Percentiles rank a stretch among this genome's conserved stretches.
Evolutionary conservation across 1,284 basidiomycete genomes (phyloP).

Genomic region (Phellopilus nigrolimitatus): DNA sequence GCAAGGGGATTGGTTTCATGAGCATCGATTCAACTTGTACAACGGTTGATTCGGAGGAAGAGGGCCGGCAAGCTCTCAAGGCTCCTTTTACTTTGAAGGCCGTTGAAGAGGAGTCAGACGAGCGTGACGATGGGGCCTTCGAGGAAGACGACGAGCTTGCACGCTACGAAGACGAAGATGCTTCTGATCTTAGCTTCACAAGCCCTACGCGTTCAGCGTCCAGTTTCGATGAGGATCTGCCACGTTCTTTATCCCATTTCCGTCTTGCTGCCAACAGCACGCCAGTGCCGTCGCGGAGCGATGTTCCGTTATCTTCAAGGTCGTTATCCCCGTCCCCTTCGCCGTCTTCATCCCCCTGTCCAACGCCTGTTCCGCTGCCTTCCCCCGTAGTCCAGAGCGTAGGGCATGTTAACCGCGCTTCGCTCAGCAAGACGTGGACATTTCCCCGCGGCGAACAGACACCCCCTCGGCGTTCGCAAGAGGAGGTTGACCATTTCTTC

Average conservation of each 20-base stretch:
- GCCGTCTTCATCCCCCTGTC: slow-evolving; percentile 28
- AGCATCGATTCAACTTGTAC: slow-evolving; percentile 61
- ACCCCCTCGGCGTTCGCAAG: slow-evolving; percentile 28
- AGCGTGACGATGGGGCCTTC: slow-evolving; percentile 31
- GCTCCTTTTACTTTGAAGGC: slow-evolving; percentile 46
- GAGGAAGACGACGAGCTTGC: slow-evolving; percentile 55
- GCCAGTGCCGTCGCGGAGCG: slow-evolving; percentile 9
- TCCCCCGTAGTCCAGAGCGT: slow-evolving; percentile 21
- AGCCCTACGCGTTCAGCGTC: slow-evolving; percentile 51
- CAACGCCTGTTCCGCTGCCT: slow-evolving; percentile 27
- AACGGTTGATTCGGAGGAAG: slow-evolving; percentile 59
- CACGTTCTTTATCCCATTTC: slow-evolving; percentile 33
- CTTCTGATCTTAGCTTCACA: slow-evolving; percentile 46
- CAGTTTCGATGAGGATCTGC: slow-evolving; percentile 37
- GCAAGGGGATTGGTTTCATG: slow-evolving; percentile 47
- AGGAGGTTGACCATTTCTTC: slow-evolving; percentile 66
- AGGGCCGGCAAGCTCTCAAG: slow-evolving; percentile 37
- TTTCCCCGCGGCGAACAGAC: slow-evolving; percentile 47
- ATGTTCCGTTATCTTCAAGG: slow-evolving; percentile 25
- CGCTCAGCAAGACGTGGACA: slow-evolving; percentile 64
- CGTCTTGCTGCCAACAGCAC: slow-evolving; percentile 18
- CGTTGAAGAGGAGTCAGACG: slow-evolving; percentile 54
- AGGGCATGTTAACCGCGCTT: slow-evolving; percentile 35
- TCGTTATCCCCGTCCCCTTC: slow-evolving; percentile 28
- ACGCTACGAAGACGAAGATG: slow-evolving; percentile 68